Base-by-base conservation (phyloP, 306 rosid genomes). In the Hippophae gyantsensis region DNA sequence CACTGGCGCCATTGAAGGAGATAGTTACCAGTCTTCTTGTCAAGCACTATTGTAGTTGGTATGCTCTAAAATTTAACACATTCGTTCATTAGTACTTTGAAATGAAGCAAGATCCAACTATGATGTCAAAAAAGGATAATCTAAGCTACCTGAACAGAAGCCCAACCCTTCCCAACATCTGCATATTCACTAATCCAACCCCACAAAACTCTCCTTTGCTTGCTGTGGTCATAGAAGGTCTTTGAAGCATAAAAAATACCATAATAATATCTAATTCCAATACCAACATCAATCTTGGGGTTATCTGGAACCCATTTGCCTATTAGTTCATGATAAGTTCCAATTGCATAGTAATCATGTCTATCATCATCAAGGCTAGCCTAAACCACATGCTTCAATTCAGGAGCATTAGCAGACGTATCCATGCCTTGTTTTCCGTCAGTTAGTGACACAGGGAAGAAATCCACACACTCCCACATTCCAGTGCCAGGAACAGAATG, bases 401-500 rank as follows among this genome's bases (percentile, higher is more conserved):
- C 74, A 45, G 50, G 63, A 14, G 90, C 88, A 48, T 46, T 74
- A 38, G 41, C 42, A 0, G 95, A 86, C 6, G 93, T 82, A 26
- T 86, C 84, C 73, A 84, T 42, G 1, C 95, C 97, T 27, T 27
- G 32, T 27, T 13, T 18, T 5, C 60, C 72, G n/a, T 10, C 55
- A 6, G 23, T 61, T 27, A 18, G 59, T 3, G 83, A 76, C 1
- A 89, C 88, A 0, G 97, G 94, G 61, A 48, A 89, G 42, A 89
- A 89, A 66, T 89, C 97, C 3, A 84, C 72, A 66, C 97, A 89
- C 71, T 89, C 97, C 97, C 95, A 89, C 95, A 89, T 89, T 51
- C 97, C 95, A 13, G 94, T 82, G 32, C 72, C 76, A 10, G 80
- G 67, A 13, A 86, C 89, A 42, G 80, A 89, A 76, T 67, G 79